Percentiles rank a stretch among this genome's conserved stretches.
Evolutionary conservation across 495 filamentous ascomycete genomes (phyloP).

Genomic region (Hapsidospora chrysogenum): DNA sequence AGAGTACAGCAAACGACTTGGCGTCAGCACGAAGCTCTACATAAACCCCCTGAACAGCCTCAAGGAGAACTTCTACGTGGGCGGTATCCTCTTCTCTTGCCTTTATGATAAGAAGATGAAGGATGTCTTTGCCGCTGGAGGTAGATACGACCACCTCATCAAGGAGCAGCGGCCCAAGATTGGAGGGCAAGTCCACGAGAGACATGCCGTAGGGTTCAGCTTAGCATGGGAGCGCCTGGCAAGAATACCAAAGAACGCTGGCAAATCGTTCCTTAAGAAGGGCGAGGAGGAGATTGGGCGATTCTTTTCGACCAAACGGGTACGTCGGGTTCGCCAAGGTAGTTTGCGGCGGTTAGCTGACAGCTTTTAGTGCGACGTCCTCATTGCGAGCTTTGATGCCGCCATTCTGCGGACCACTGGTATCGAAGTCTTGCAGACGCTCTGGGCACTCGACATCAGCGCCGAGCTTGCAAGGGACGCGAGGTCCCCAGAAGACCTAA

Average conservation of each 20-base stretch:
- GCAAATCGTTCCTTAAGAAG: slow-evolving; percentile 53
- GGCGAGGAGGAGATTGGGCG: slow-evolving; percentile 34
- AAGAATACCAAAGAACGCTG: slow-evolving; percentile 42
- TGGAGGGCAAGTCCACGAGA: slow-evolving; percentile 27
- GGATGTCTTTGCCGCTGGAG: slow-evolving; percentile 85
- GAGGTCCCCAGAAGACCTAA: slow-evolving; percentile 58
- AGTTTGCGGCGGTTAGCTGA: slow-evolving; percentile 6
- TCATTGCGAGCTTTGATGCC: slow-evolving; percentile 74
- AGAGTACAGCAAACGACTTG: slow-evolving; percentile 57
- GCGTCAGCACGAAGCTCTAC: slow-evolving; percentile 62
- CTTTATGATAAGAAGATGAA: slow-evolving; percentile 68
- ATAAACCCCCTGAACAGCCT: slow-evolving; percentile 73
- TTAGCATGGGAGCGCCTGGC: slow-evolving; percentile 73
- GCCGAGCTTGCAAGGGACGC: slow-evolving; percentile 76
- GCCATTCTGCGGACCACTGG: slow-evolving; percentile 58
- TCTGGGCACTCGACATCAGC: slow-evolving; percentile 73
- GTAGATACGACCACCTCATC: slow-evolving; percentile 81
- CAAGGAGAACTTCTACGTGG: slow-evolving; percentile 84
- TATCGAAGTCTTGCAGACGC: slow-evolving; percentile 55
- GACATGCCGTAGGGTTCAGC: slow-evolving; percentile 83
- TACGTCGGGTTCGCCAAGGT: slow-evolving; percentile 17
- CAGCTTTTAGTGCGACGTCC: slow-evolving; percentile 55
- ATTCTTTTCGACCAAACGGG: slow-evolving; percentile 46
- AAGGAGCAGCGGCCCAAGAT: slow-evolving; percentile 47
- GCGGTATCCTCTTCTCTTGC: slow-evolving; percentile 81